phyloP scores from a whole-genome alignment of 257 asterid genomes.

The Nicotiana obtusifolia region DNA sequence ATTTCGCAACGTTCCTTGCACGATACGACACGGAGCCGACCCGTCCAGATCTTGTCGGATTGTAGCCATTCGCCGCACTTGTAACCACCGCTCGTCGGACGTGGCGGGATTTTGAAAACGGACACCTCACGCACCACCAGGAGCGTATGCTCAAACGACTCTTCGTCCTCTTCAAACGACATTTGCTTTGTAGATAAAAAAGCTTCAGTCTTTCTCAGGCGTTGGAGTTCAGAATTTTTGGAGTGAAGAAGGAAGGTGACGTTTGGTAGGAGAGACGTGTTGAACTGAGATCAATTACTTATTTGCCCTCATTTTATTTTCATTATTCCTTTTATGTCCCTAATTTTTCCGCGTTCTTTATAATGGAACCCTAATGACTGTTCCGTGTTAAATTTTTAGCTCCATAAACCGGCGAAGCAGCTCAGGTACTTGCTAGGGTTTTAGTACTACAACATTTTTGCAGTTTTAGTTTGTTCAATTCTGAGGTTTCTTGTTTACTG shows the following conservation, averaged over 20 bases:
- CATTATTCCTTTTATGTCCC: neutral
- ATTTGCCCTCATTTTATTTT: neutral
- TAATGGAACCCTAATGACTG: neutral
- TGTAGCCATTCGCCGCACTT: conserved; percentile 99
- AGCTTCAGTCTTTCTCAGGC: neutral
- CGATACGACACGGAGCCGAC: conserved; percentile 84
- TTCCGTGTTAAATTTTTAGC: neutral
- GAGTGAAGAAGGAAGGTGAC: neutral
- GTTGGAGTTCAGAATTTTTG: neutral
- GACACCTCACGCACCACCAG: conserved; percentile 93
- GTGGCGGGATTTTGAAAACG: conserved; percentile 93
- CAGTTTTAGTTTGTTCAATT: neutral
- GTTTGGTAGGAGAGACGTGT: neutral
- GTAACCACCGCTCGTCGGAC: conserved; percentile 94
- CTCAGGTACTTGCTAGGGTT: conserved; percentile 2
- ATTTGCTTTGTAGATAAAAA: conserved; percentile 27
- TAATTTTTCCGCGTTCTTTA: neutral
- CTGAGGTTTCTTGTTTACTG: neutral
- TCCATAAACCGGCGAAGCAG: neutral
- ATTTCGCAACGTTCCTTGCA: conserved; percentile 83
- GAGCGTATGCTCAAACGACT: conserved; percentile 87
- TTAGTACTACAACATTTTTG: neutral
- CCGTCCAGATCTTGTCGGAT: conserved; percentile 98
- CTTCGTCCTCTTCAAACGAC: conserved; percentile 81
- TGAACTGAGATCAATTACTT: neutral